Base-by-base conservation (phyloP, 257 asterid species). In the Capsicum chinense region DNA sequence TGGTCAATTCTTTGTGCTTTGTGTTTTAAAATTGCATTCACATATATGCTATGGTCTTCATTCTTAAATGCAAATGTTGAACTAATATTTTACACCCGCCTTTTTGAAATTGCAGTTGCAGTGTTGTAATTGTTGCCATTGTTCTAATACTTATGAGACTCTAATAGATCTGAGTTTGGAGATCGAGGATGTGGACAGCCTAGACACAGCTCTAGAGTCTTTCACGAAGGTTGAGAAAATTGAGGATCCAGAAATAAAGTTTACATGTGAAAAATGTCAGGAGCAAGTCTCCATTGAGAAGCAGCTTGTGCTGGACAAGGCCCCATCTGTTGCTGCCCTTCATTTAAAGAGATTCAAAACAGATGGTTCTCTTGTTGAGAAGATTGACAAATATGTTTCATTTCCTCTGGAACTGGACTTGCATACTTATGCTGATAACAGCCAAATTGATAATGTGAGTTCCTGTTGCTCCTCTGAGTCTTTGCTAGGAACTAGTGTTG, bases 321-420 rank as follows among this genome's bases (percentile, higher is more conserved):
- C 84, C 83, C 98, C 99, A 64, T 83, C 92, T 16, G 92, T 96
- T 78, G 97, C 93, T 71, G 90, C 91, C 68, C 91, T 96, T 81
- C 99, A 96, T 86, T 84, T 96, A 88, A 96, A 96, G 93, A 94
- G 99, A 86, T 96, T 96, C 88, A 90, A 93, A 89, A 92, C 86
- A 79, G 95, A 96, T 74, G 99, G 97, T 70, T 85, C 90, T 84
- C 82, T 85, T 69, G 97, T 94, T 56, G 92, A 96, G 85, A 96
- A 94, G 89, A 90, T 96, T 86, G 97, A 96, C 85, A 94, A 92
- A 74, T 93, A 87, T 84, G 94, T 96, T 7, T 87, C 89, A 17
- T 96, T 93, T 87, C 98, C 99, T 7, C 69, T 90, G 79, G 92
- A 94, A 56, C 86, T 96, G 92, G 94, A 94, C 86, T 58, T 96